phyloP scores from a whole-genome alignment of 352 stramenopile species.

The Pythium dissotocum region DNA sequence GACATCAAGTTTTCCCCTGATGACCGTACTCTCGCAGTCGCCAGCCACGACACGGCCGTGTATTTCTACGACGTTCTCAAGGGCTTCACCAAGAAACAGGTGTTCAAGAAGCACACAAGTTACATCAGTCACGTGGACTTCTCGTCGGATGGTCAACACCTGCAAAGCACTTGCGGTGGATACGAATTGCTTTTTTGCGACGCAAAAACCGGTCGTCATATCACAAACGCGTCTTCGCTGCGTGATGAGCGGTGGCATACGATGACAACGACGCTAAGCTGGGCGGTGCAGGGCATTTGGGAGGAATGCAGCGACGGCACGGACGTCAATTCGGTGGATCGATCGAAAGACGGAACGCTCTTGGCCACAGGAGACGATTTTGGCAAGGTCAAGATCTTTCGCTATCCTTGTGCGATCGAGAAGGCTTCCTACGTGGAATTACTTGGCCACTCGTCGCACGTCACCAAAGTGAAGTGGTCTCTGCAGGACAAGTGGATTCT shows the following conservation, averaged over 20 bases:
- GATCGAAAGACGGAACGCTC: conserved; percentile 59
- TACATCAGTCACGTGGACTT: conserved; percentile 84
- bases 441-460: conserved; percentile 74
- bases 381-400: conserved; percentile 88
- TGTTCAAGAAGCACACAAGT: conserved; percentile 82
- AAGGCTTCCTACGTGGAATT: conserved; percentile 57
- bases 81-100: conserved; percentile 54
- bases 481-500: conserved; percentile 58
- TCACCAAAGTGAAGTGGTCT: conserved; percentile 79
- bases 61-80: conserved; percentile 81
- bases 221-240: conserved; percentile 78
- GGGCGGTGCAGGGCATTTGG: conserved; percentile 92
- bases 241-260: conserved; percentile 91
- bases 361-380: conserved; percentile 83
- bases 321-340: conserved; percentile 78
- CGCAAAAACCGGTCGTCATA: conserved; percentile 52
- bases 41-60: conserved; percentile 72
- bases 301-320: conserved; percentile 71
- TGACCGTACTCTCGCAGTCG: conserved; percentile 55
- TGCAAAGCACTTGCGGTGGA: conserved; percentile 76
- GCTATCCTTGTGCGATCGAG: conserved; percentile 71
- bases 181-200: conserved; percentile 93
- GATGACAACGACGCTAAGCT: conserved; percentile 85
- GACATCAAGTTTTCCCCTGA: conserved; percentile 77
- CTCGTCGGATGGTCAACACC: conserved; percentile 57